phyloP scores from a whole-genome alignment of 768 basidiomycete genomes.

The Amanita polypyramis region DNA sequence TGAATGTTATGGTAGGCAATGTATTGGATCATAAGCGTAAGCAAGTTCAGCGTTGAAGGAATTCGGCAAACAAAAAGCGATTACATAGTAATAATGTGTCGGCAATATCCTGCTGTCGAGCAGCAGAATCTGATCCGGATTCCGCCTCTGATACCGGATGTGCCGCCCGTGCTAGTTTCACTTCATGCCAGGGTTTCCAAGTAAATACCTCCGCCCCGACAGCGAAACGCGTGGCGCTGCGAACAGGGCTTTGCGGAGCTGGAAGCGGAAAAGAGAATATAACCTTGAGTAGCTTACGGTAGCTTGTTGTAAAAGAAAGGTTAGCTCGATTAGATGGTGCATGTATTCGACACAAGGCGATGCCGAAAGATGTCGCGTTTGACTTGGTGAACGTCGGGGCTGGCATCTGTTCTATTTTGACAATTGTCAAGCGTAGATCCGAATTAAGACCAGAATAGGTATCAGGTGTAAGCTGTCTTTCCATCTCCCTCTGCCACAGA shows the following conservation, averaged over 20 bases:
- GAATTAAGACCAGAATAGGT: not conserved
- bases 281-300: not conserved
- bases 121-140: not conserved
- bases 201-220: not conserved
- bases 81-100: not conserved
- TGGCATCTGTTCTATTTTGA: slow-evolving; percentile 1
- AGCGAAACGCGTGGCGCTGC: not conserved
- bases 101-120: not conserved
- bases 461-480: slow-evolving; percentile 8
- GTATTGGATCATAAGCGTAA: too few species aligned
- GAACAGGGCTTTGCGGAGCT: not conserved
- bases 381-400: not conserved
- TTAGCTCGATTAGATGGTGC: not conserved
- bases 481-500: slow-evolving; percentile 39
- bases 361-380: not conserved
- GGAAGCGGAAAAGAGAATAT: not conserved
- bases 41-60: too few species aligned
- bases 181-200: slow-evolving; percentile 6
- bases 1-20: too few species aligned
- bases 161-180: not conserved
- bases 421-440: slow-evolving; percentile 2
- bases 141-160: not conserved
- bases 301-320: not conserved
- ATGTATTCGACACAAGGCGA: slow-evolving; percentile 6
- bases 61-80: slow-evolving; percentile 1